These are phyloP conservation scores for Trichosporon asahii DNA, from an alignment of 1,284 basidiomycete genomes.

Conservation along the genomic window DNA sequence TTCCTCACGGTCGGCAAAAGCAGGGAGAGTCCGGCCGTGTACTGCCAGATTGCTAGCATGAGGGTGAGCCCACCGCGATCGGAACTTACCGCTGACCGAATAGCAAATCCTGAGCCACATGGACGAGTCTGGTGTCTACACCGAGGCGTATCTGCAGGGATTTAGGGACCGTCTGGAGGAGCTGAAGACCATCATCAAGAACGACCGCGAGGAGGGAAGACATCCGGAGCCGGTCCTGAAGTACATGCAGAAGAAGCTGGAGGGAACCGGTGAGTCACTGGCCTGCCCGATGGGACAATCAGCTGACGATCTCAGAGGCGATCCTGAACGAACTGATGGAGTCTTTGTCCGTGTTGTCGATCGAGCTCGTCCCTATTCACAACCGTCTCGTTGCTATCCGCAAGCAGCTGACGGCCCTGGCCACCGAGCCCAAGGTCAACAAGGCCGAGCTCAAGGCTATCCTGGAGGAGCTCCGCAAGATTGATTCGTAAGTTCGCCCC, in stretches of 20 bases:
- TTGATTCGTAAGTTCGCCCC: slow-evolving; percentile 76
- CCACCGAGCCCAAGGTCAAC: slow-evolving; percentile 76
- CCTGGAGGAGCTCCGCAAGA: slow-evolving; percentile 88
- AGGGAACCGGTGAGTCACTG: slow-evolving; percentile 75
- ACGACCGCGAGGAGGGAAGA: slow-evolving; percentile 74
- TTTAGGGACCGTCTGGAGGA: slow-evolving; percentile 76
- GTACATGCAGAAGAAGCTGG: slow-evolving; percentile 83
- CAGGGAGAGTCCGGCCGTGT: slow-evolving; percentile 84
- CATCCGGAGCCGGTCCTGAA: slow-evolving; percentile 84
- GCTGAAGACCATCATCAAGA: slow-evolving; percentile 75
- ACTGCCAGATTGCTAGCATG: slow-evolving; percentile 91
- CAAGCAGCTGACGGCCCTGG: slow-evolving; percentile 81
- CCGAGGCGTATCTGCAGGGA: slow-evolving; percentile 78
- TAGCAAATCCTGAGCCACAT: slow-evolving; percentile 91
- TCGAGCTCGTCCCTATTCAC: slow-evolving; percentile 84
- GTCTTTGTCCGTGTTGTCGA: slow-evolving; percentile 77
- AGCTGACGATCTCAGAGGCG: slow-evolving; percentile 58
- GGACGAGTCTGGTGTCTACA: slow-evolving; percentile 91
- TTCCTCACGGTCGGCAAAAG: slow-evolving; percentile 92
- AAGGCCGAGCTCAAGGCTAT: slow-evolving; percentile 86
- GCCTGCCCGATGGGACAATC: background rate
- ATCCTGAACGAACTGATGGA: slow-evolving; percentile 72
- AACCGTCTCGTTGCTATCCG: slow-evolving; percentile 83
- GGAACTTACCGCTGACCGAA: slow-evolving; percentile 16
- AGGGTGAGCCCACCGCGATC: slow-evolving; percentile 60